Percentiles rank a stretch among this genome's conserved stretches.
These are phyloP conservation scores for Melaleuca alternifolia DNA, from an alignment of 345 rosid genomes.

Conservation along the genomic window DNA sequence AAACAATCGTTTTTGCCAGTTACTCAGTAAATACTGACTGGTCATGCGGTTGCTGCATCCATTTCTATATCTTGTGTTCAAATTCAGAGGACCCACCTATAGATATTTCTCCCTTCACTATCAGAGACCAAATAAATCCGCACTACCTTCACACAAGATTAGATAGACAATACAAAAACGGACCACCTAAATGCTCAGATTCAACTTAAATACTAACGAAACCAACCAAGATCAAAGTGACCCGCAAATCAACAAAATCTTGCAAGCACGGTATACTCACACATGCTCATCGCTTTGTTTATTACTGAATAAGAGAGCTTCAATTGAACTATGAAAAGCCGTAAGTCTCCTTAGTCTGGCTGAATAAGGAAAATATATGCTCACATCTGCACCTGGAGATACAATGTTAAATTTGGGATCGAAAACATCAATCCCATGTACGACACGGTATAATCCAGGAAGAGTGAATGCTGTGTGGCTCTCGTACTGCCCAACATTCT, in stretches of 20 bases:
- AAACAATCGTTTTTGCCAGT: neutral
- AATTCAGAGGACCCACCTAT: neutral
- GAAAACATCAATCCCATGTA: conserved; percentile 55
- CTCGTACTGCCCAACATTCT: conserved; percentile 47
- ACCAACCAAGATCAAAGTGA: neutral
- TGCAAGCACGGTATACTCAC: conserved; percentile 22
- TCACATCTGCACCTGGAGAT: conserved; percentile 61
- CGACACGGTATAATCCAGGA: conserved; percentile 50
- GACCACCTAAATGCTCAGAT: neutral
- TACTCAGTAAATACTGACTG: neutral
- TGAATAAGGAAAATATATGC: conserved; percentile 47
- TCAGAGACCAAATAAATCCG: neutral
- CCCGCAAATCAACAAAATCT: neutral
- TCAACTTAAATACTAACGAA: neutral
- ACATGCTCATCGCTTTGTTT: conserved; percentile 44
- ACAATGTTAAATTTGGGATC: conserved; percentile 59
- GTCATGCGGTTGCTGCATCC: neutral
- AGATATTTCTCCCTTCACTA: neutral
- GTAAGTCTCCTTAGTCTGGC: conserved; percentile 39
- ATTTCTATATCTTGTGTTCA: neutral
- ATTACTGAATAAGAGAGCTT: conserved; percentile 29
- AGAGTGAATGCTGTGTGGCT: conserved; percentile 59
- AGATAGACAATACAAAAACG: neutral
- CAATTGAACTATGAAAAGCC: conserved; percentile 39
- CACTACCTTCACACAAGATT: neutral